Percentiles rank a stretch among this genome's conserved stretches.
Evolutionary conservation across 2,329 filamentous ascomycete genomes (phyloP).

Genomic region (Plenodomus tracheiphilus): DNA sequence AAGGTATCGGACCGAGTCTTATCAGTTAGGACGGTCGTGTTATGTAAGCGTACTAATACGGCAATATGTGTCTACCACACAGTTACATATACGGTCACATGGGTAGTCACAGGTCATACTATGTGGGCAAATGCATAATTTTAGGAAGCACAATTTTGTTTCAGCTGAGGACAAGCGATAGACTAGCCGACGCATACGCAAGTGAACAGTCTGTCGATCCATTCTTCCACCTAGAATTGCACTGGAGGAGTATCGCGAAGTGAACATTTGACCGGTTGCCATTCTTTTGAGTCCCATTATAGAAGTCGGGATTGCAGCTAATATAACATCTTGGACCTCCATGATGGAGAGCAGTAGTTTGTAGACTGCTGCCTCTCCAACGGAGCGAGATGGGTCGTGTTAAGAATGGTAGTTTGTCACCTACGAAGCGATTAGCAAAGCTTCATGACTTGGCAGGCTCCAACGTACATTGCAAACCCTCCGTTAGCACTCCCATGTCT

Average conservation of each 20-base stretch:
- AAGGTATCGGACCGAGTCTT: not conserved
- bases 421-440: slow-evolving; percentile 19
- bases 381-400: slow-evolving; percentile 41
- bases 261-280: slow-evolving; percentile 29
- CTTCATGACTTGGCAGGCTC: not conserved
- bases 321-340: slow-evolving; percentile 7
- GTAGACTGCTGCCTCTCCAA: slow-evolving; percentile 37
- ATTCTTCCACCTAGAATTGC: slow-evolving; percentile 24
- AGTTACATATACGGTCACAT: no score
- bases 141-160: slow-evolving; percentile 18
- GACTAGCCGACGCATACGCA: slow-evolving; percentile 30
- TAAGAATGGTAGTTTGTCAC: slow-evolving; percentile 43
- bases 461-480: slow-evolving; percentile 41
- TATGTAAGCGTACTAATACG: not conserved
- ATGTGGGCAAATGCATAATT: not conserved
- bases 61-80: not conserved
- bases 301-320: slow-evolving; percentile 15
- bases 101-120: no score
- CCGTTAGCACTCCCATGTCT: slow-evolving; percentile 36
- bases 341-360: not conserved
- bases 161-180: slow-evolving; percentile 34
- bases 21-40: not conserved
- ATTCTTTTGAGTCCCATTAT: slow-evolving; percentile 21
- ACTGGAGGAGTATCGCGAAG: slow-evolving; percentile 30
- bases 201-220: slow-evolving; percentile 28